Conservation (phyloP, 2,329 filamentous ascomycete genomes). For the Claviceps paspali region DNA sequence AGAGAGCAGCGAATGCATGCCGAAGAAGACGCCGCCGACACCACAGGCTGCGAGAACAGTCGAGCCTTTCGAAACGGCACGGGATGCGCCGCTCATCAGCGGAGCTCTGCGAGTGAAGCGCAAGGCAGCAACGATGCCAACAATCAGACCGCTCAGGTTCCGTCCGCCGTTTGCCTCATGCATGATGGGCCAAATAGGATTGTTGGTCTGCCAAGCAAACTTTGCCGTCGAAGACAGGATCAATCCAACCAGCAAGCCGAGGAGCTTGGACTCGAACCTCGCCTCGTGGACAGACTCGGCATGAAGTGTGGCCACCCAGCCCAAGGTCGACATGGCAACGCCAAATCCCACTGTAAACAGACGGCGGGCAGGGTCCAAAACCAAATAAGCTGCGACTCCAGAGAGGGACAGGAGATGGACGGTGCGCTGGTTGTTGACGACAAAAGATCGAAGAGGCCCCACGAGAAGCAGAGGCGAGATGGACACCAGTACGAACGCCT, state of each 20-base stretch:
- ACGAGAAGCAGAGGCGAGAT: conserved; percentile 70
- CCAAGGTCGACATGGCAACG: conserved; percentile 64
- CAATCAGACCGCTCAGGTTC: conserved; percentile 67
- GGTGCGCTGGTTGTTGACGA: conserved; percentile 52
- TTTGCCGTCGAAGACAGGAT: conserved; percentile 79
- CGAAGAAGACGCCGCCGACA: conserved; percentile 73
- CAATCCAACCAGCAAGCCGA: conserved; percentile 68
- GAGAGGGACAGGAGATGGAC: conserved; percentile 64
- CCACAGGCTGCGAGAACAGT: conserved; percentile 59
- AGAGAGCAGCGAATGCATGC: conserved; percentile 79
- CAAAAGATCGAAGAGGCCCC: conserved; percentile 48
- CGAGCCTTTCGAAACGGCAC: conserved; percentile 42
- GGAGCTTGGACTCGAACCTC: conserved; percentile 66
- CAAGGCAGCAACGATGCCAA: conserved; percentile 62
- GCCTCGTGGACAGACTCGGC: conserved; percentile 59
- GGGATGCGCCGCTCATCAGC: conserved; percentile 23
- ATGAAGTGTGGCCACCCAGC: conserved; percentile 71
- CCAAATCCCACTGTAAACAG: conserved; percentile 71
- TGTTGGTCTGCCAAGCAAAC: conserved; percentile 87
- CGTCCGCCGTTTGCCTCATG: conserved; percentile 79
- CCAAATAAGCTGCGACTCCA: conserved; percentile 66
- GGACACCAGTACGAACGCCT: conserved; percentile 74
- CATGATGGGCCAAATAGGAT: conserved; percentile 93
- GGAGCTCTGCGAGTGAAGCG: conserved; percentile 56
- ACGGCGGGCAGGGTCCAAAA: conserved; percentile 56